Evolutionary conservation across 805 yeast species (phyloP).

Genomic region (Zygotorulaspora florentina): DNA sequence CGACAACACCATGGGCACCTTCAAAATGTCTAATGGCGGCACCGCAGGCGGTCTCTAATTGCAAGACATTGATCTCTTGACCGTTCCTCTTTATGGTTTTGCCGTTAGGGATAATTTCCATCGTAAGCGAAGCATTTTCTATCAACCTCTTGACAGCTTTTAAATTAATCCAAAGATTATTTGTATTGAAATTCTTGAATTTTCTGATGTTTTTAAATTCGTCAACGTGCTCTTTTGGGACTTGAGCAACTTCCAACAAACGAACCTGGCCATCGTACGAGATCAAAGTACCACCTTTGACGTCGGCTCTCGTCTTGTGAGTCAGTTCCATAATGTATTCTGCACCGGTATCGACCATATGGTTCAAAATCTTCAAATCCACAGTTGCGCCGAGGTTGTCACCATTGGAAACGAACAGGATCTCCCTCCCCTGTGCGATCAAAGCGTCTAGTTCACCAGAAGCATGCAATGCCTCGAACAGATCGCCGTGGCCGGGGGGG

Average conservation of each 20-base stretch:
- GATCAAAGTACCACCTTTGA: slow-evolving; percentile 97
- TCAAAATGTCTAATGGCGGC: slow-evolving; percentile 96
- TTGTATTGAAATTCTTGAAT: slow-evolving; percentile 96
- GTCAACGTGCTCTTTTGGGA: slow-evolving; percentile 96
- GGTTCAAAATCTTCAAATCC: slow-evolving; percentile 81
- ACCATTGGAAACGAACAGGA: slow-evolving; percentile 93
- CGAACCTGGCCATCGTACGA: slow-evolving; percentile 93
- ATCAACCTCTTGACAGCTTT: slow-evolving; percentile 91
- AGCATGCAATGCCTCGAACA: slow-evolving; percentile 82
- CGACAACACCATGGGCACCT: slow-evolving; percentile 96
- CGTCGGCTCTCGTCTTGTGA: slow-evolving; percentile 98
- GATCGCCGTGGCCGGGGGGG: slow-evolving; percentile 99
- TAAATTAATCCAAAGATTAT: slow-evolving; percentile 95
- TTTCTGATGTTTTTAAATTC: slow-evolving; percentile 97
- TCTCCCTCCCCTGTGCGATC: slow-evolving; percentile 89
- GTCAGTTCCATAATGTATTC: slow-evolving; percentile 98
- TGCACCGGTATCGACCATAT: slow-evolving; percentile 86
- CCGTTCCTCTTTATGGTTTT: slow-evolving; percentile 75
- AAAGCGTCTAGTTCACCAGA: slow-evolving; percentile 91
- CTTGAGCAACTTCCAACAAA: slow-evolving; percentile 87
- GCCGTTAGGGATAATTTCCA: slow-evolving; percentile 94
- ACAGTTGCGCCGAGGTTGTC: slow-evolving; percentile 99
- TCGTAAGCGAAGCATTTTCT: slow-evolving; percentile 72
- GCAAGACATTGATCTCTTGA: slow-evolving; percentile 80
- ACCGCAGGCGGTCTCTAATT: slow-evolving; percentile 98